A percentile compares a stretch with the other conserved stretches of the same genome.
phyloP scores from a whole-genome alignment of 768 basidiomycete genomes.

The Podaxis sp. region DNA sequence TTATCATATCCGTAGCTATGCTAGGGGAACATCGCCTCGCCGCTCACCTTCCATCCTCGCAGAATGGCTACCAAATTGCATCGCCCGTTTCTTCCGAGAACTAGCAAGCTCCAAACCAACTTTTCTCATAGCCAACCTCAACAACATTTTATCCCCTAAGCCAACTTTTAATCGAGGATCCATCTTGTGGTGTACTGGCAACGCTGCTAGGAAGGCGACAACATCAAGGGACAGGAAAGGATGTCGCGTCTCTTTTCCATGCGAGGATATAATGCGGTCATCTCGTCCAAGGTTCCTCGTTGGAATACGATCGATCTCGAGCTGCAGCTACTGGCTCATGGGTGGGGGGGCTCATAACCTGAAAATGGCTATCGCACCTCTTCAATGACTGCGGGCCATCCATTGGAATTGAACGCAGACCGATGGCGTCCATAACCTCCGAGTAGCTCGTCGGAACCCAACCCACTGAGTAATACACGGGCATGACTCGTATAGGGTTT shows the following conservation, averaged over 20 bases:
- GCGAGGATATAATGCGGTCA: slow-evolving; percentile 88
- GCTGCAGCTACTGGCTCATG: slow-evolving; percentile 62
- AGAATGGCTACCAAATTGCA: slow-evolving; percentile 94
- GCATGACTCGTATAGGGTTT: slow-evolving; percentile 69
- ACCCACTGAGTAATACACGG: slow-evolving; percentile 81
- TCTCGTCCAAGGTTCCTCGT: slow-evolving; percentile 90
- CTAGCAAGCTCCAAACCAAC: slow-evolving; percentile 80
- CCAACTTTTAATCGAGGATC: slow-evolving; percentile 77
- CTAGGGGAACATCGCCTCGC: slow-evolving; percentile 48
- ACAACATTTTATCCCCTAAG: slow-evolving; percentile 84
- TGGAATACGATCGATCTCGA: slow-evolving; percentile 86
- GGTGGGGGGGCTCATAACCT: background rate
- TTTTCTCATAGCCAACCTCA: slow-evolving; percentile 67
- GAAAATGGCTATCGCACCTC: slow-evolving; percentile 52
- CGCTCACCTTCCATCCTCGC: slow-evolving; percentile 76
- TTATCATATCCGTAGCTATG: slow-evolving; percentile 15
- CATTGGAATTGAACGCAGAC: slow-evolving; percentile 59
- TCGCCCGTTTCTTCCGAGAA: slow-evolving; percentile 82
- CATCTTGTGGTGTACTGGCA: slow-evolving; percentile 82
- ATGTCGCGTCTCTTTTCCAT: slow-evolving; percentile 90
- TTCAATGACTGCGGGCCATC: slow-evolving; percentile 76
- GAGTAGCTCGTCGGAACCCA: slow-evolving; percentile 94
- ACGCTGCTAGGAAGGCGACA: slow-evolving; percentile 69
- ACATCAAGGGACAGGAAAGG: slow-evolving; percentile 85
- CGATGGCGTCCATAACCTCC: slow-evolving; percentile 94